These are phyloP conservation scores for Colletotrichum camelliae DNA, from an alignment of 2,329 filamentous ascomycete species.

Conservation along the genomic window DNA sequence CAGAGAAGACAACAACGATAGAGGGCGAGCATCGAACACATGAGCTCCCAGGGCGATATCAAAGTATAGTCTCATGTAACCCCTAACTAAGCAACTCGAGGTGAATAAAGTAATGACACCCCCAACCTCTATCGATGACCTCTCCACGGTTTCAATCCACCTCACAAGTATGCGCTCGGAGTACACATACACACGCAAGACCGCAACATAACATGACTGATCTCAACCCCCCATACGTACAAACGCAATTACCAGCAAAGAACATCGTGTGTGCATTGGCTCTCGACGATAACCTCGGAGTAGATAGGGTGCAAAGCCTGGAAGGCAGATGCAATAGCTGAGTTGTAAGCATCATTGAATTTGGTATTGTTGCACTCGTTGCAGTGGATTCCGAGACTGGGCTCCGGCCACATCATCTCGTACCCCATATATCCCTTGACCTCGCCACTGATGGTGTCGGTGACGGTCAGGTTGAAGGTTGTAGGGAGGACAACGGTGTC, in stretches of 20 bases:
- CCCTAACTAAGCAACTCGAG: background rate
- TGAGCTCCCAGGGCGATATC: background rate
- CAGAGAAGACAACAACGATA: background rate
- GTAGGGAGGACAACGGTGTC: constrained; percentile 13
- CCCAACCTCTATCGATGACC: background rate
- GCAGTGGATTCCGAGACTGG: constrained; percentile 6
- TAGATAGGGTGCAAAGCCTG: constrained; percentile 17
- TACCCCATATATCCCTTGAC: constrained; percentile 20
- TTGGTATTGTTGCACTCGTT: constrained; percentile 15
- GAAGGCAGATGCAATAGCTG: constrained; percentile 15
- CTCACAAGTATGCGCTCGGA: background rate
- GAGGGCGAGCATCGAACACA: background rate
- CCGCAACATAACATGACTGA: background rate
- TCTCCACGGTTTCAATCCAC: background rate
- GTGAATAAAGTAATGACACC: background rate
- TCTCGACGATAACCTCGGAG: constrained; percentile 16
- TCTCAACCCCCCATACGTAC: background rate
- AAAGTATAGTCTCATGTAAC: background rate
- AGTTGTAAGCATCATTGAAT: constrained; percentile 14
- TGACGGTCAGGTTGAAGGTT: constrained; percentile 11
- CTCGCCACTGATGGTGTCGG: background rate
- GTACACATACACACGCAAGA: background rate
- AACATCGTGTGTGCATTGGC: constrained; percentile 6
- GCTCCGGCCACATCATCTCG: constrained; percentile 1
- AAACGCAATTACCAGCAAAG: constrained; percentile 4